Evolutionary conservation across 1,284 basidiomycete genomes (phyloP), one percentile per base, ranked within the genome.

Genomic region (Grifola frondosa): DNA sequence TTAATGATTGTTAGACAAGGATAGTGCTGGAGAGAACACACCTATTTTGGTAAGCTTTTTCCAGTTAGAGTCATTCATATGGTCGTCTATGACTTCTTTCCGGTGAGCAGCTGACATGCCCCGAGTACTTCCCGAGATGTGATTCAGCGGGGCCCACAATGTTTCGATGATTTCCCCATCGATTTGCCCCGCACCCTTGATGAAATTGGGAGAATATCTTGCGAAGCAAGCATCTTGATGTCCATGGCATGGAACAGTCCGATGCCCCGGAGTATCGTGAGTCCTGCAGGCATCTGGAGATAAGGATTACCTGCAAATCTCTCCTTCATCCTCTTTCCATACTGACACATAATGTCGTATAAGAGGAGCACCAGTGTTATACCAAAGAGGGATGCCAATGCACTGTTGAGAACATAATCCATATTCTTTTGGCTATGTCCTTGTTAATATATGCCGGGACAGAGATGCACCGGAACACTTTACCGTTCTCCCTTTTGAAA

Each of bases 21-120:
- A n/a, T n/a, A n/a, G n/a, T n/a, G n/a, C 1, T 17, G 3, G n/a
- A 25, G 5, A 23, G 11, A 6, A 36, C 50, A 8, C 30, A 53
- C 53, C 43, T 3, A 49, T 33, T 11, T 45, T 23, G 9, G 47
- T 25, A 6, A 51, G 15, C 28, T 59, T 58, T 29, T 52, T 52
- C 51, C 49, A 56, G 29, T 60, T 60, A 0, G 48, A 55, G 33
- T 59, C 52, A 23, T 51, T 46, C 52, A 59, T 54, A 23, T 50
- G 44, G 22, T 56, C 47, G 25, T 59, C 50, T 3, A 58, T 40
- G 1, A 48, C 29, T 28, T 59, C 57, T 20, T 47, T 52, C 0
- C 52, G 23, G 28, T 56, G 52, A 6, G 48, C 32, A 15, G 37
- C 15, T 3, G 50, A 38, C 54, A 58, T 56, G 2, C 39, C 46